phyloP scores from a whole-genome alignment of 1,284 basidiomycete species.

The Apiotrichum domesticum region DNA sequence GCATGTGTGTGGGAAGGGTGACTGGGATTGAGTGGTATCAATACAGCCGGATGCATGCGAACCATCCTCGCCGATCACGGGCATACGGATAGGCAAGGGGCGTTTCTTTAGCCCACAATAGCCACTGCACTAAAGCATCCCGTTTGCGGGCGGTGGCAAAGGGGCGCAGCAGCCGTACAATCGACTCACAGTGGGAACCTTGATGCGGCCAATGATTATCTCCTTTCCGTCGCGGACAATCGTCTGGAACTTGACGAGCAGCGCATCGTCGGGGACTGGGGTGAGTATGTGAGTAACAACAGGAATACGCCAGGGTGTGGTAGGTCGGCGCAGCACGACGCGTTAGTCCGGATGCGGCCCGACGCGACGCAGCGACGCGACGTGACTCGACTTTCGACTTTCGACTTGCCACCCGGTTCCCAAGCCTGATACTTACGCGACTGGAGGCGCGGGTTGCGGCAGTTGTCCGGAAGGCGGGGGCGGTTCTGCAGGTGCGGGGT shows the following conservation, averaged over 20 bases:
- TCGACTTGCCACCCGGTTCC: neutral
- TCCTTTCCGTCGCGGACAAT: constrained; percentile 72
- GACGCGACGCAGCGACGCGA: neutral
- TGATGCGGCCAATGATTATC: constrained; percentile 85
- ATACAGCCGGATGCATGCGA: too few species aligned
- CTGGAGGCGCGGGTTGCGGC: constrained; percentile 31
- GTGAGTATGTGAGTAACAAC: neutral
- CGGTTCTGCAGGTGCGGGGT: constrained; percentile 35
- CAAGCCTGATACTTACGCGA: constrained; percentile 21
- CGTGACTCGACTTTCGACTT: too few species aligned
- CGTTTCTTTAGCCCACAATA: too few species aligned
- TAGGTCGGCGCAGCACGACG: too few species aligned
- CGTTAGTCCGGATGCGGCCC: neutral
- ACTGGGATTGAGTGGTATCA: too few species aligned
- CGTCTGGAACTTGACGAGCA: constrained; percentile 70
- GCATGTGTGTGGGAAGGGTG: neutral
- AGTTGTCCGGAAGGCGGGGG: constrained; percentile 36
- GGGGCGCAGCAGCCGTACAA: too few species aligned
- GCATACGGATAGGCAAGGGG: too few species aligned
- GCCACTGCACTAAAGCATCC: neutral
- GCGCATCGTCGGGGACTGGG: constrained; percentile 38
- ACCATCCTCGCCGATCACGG: too few species aligned
- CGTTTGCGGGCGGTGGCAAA: neutral
- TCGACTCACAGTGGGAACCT: constrained; percentile 74
- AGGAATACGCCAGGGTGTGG: too few species aligned